phyloP scores from a whole-genome alignment of 164 flowering plant species.

The Taxillus chinensis region DNA sequence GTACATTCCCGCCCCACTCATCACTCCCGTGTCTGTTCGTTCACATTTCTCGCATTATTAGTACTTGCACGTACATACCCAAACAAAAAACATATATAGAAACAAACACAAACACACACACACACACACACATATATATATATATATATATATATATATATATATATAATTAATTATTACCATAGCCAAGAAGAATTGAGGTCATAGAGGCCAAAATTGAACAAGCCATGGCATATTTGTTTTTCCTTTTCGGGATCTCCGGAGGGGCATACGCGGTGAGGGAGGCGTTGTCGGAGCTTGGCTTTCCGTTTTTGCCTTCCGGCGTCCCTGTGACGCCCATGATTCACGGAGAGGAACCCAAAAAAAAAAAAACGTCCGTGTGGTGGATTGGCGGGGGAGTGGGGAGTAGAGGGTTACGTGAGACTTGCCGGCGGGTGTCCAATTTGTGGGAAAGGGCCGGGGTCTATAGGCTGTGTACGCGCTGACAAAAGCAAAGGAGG shows the following conservation, averaged over 20 bases:
- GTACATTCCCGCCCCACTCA: conserved; percentile 44
- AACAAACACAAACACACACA: neutral
- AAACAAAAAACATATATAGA: neutral
- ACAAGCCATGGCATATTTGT: conserved; percentile 49
- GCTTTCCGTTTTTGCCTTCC: neutral
- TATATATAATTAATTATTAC: conserved; percentile 16
- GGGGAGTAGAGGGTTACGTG: too few relatives aligned
- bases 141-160: neutral
- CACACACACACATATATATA: too few relatives aligned
- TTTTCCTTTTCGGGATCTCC: conserved; percentile 25
- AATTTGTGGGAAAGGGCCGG: too few relatives aligned
- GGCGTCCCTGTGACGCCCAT: too few relatives aligned
- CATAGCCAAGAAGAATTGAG: conserved; percentile 61
- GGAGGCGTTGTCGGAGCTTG: neutral
- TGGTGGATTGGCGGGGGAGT: too few relatives aligned
- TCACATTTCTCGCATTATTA: neutral
- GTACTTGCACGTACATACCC: neutral
- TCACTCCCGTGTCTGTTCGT: conserved; percentile 43
- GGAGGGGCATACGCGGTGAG: conserved; percentile 4
- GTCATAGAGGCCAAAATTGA: conserved; percentile 65
- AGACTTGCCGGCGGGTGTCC: too few relatives aligned
- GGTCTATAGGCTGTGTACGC: too few relatives aligned
- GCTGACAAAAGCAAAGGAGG: too few relatives aligned
- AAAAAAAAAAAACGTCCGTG: too few relatives aligned
- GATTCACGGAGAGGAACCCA: too few relatives aligned